A percentile compares a stretch with the other conserved stretches of the same genome.
phyloP scores from a whole-genome alignment of 306 rosid species.

The Luffa acutangula region DNA sequence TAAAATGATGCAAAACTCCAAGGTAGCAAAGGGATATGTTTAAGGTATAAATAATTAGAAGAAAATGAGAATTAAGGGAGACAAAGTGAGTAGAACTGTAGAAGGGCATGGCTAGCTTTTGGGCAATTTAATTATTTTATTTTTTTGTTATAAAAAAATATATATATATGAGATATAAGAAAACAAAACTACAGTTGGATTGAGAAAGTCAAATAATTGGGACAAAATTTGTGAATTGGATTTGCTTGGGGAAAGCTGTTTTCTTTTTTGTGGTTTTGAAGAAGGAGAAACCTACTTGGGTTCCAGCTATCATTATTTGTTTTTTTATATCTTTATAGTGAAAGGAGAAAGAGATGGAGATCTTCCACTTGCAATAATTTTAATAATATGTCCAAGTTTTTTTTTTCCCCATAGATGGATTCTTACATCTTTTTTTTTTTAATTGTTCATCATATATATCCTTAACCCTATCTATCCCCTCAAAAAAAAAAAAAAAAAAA shows the following conservation, averaged over 20 bases:
- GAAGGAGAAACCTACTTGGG: neutral
- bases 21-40: neutral
- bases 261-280: neutral
- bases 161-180: neutral
- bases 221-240: neutral
- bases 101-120: neutral
- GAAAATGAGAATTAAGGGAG: neutral
- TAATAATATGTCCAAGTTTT: neutral
- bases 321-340: neutral
- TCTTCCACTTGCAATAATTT: slow-evolving; percentile 2
- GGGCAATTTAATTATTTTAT: neutral
- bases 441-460: neutral
- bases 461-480: neutral
- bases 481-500: neutral
- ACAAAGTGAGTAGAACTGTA: neutral
- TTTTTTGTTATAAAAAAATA: neutral
- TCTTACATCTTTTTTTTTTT: neutral
- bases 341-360: neutral
- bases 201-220: neutral
- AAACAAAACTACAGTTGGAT: slow-evolving; percentile 1
- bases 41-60: neutral
- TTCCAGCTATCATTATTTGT: slow-evolving; percentile 6
- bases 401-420: neutral
- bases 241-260: slow-evolving; percentile 4
- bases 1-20: neutral